Base-by-base conservation (phyloP, 495 filamentous ascomycete genomes). In the Xylaria venustula region DNA sequence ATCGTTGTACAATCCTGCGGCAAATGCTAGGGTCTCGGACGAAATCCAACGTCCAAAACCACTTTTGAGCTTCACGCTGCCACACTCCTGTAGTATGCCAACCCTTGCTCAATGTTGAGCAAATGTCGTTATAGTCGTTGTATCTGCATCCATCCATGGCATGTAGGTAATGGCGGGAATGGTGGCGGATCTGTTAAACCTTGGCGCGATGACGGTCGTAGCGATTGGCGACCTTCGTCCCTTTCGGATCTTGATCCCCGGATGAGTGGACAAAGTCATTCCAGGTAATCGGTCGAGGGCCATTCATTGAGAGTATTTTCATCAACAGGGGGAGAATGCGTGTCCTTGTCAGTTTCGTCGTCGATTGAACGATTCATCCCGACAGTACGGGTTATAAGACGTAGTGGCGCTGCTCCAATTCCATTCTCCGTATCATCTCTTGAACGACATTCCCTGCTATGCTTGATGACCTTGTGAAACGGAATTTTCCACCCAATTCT, bases 401-500 rank as follows among this genome's bases (percentile, higher is more conserved):
- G 32, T 12, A 36, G 32, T 36, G 32, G 30, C 30, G 30, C 30
- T 34, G 30, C 30, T 34, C 5, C 30, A 11, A 34, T 34, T 34
- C 30, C 30, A 34, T 34, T 34, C 30, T 5, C 30, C 30, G 30
- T 34, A 34, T 34, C 30, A 34, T 34, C 30, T 11, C 11, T 34
- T 34, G 30, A 34, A 34, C 30, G 5, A 34, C 30, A 34, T 11
- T 34, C 30, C 30, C 11, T 34, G 30, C 30, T 34, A 34, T 34
- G 30, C 30, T 34, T 34, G 30, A 34, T 34, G 30, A 34, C 30
- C 30, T 34, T 34, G 11, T 34, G 30, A 34, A 34, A 44, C 20
- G 45, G 45, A 52, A 47, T 23, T 45, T 57, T 47, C 54, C 41
- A 57, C 26, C 41, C 54, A 17, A 47, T 19, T 32, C 54, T 25